Evolutionary conservation across 768 basidiomycete species (phyloP).

Genomic region (Tylopilus sp.): DNA sequence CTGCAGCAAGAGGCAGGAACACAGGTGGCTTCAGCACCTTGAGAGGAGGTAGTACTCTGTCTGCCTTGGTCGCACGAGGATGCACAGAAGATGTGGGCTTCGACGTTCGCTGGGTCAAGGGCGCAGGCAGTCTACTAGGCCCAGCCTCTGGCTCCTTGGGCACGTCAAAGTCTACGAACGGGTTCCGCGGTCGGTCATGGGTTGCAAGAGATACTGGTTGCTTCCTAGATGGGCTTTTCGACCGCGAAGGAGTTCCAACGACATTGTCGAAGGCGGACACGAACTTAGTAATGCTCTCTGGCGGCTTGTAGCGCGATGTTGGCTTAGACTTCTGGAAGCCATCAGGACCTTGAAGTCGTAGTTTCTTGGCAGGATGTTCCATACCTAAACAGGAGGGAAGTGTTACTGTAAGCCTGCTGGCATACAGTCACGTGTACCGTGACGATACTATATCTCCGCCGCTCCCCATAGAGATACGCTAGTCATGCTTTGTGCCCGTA

Average conservation of each 20-base stretch:
- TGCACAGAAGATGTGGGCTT: slow-evolving; percentile 8
- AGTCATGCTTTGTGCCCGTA: too few species aligned
- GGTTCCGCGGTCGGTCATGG: slow-evolving; percentile 19
- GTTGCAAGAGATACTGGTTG: neutral
- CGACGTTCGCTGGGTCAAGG: neutral
- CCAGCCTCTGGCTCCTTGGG: slow-evolving; percentile 5
- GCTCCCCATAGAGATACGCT: too few species aligned
- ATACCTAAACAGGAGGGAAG: neutral
- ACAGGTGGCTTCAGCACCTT: slow-evolving; percentile 18
- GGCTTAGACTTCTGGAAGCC: slow-evolving; percentile 27
- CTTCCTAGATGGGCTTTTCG: slow-evolving; percentile 2
- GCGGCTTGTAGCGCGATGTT: slow-evolving; percentile 22
- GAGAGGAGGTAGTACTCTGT: slow-evolving; percentile 3
- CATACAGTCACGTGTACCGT: too few species aligned
- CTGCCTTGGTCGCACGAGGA: neutral
- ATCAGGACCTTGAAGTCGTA: slow-evolving; percentile 24
- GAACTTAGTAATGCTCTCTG: slow-evolving; percentile 25
- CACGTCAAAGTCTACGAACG: slow-evolving; percentile 14
- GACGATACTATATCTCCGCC: too few species aligned
- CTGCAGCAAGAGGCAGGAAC: neutral
- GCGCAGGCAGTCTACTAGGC: slow-evolving; percentile 8
- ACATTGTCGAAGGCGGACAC: slow-evolving; percentile 25
- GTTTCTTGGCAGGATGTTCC: slow-evolving; percentile 15
- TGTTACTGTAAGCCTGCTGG: too few species aligned
- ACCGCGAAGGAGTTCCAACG: neutral